Evolutionary conservation across 768 basidiomycete species (phyloP).

Genomic region (Mycena venus): DNA sequence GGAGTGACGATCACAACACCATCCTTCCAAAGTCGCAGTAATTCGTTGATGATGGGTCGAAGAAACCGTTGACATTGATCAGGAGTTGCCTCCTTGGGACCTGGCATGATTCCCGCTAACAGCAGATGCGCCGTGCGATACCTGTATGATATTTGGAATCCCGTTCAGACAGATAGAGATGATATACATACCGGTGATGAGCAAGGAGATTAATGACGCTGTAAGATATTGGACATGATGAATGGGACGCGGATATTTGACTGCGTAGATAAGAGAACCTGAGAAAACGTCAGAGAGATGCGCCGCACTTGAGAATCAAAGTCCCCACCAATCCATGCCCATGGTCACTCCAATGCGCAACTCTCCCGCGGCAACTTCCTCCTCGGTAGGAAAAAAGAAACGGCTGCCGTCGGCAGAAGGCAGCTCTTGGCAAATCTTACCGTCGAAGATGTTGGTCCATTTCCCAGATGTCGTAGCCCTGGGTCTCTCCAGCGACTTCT

Average conservation of each 20-base stretch:
- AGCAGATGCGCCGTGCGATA: slow-evolving; percentile 43
- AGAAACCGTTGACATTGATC: slow-evolving; percentile 45
- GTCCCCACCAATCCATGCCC: slow-evolving; percentile 49
- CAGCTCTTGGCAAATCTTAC: slow-evolving; percentile 38
- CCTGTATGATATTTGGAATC: slow-evolving; percentile 23
- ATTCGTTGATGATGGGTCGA: slow-evolving; percentile 40
- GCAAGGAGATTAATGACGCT: slow-evolving; percentile 47
- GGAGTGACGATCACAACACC: slow-evolving; percentile 39
- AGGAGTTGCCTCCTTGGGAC: slow-evolving; percentile 41
- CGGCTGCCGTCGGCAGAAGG: slow-evolving; percentile 38
- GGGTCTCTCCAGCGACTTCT: not conserved
- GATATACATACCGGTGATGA: slow-evolving; percentile 33
- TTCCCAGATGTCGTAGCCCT: not conserved
- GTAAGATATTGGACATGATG: slow-evolving; percentile 49
- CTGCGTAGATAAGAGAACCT: slow-evolving; percentile 54
- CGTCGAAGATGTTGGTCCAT: slow-evolving; percentile 35
- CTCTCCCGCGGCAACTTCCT: slow-evolving; percentile 35
- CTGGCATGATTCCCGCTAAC: slow-evolving; percentile 41
- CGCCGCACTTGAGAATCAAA: not conserved
- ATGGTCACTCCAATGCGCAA: slow-evolving; percentile 43
- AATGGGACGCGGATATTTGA: slow-evolving; percentile 50
- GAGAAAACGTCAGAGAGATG: not conserved
- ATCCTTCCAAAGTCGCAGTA: slow-evolving; percentile 38
- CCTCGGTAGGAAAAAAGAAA: slow-evolving; percentile 42
- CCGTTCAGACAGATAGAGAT: not conserved